phyloP scores from a whole-genome alignment of 148 eudicot genomes.

The Fagopyrum homotropicum region DNA sequence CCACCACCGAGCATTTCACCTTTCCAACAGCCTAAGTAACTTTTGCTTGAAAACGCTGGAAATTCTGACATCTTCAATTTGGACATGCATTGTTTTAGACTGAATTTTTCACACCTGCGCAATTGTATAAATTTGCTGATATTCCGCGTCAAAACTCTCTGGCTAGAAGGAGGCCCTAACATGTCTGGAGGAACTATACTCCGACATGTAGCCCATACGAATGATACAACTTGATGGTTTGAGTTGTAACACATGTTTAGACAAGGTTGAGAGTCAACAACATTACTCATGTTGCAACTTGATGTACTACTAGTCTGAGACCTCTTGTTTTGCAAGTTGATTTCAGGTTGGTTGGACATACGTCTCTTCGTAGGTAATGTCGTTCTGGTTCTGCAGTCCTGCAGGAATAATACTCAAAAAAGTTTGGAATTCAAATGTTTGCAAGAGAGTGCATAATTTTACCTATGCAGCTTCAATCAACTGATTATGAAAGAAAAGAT shows the following conservation, averaged over 20 bases:
- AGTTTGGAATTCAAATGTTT: neutral
- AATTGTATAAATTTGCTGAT: slow-evolving; percentile 53
- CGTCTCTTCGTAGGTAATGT: neutral
- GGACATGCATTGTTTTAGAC: slow-evolving; percentile 51
- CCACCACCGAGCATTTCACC: slow-evolving; percentile 12
- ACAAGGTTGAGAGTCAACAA: slow-evolving; percentile 26
- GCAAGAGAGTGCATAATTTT: neutral
- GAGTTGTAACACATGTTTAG: slow-evolving; percentile 39
- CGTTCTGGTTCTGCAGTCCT: neutral
- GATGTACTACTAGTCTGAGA: slow-evolving; percentile 2
- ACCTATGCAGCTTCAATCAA: neutral
- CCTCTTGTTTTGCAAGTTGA: neutral
- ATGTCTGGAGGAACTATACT: slow-evolving; percentile 55
- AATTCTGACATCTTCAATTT: slow-evolving; percentile 54
- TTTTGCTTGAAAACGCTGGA: slow-evolving; percentile 43
- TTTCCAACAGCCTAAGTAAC: slow-evolving; percentile 23
- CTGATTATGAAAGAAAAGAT: neutral
- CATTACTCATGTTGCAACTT: slow-evolving; percentile 1
- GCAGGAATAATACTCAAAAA: slow-evolving; percentile 7
- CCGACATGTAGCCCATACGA: slow-evolving; percentile 86
- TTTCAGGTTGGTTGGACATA: neutral
- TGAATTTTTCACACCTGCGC: slow-evolving; percentile 66
- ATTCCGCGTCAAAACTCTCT: slow-evolving; percentile 59
- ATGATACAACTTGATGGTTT: slow-evolving; percentile 60
- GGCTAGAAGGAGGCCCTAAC: slow-evolving; percentile 51